A percentile compares a stretch with the other conserved stretches of the same genome.
Evolutionary conservation across 345 rosid species (phyloP).

Genomic region (Barbarea vulgaris): DNA sequence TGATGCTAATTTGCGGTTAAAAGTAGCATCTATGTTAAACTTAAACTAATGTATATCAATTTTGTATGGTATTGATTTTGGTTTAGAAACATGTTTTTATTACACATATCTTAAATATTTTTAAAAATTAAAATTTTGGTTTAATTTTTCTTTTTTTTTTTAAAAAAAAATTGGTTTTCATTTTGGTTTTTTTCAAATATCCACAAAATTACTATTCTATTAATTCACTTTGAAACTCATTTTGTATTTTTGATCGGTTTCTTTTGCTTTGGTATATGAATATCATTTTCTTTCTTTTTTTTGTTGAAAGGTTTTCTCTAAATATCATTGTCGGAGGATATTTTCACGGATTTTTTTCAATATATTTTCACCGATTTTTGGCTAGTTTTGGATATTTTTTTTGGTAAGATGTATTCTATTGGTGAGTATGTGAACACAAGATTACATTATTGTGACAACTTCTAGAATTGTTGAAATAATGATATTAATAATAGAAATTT

Average conservation of each 20-base stretch:
- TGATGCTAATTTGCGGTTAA: slow-evolving; percentile 4
- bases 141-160: background rate
- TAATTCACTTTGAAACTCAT: background rate
- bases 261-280: background rate
- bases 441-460: slow-evolving; percentile 33
- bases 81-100: background rate
- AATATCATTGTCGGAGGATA: background rate
- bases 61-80: background rate
- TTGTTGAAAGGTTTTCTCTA: background rate
- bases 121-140: background rate
- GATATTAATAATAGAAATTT: slow-evolving; percentile 27
- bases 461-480: slow-evolving; percentile 23
- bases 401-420: background rate
- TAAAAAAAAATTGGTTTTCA: background rate
- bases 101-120: background rate
- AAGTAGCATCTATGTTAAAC: background rate
- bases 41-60: background rate
- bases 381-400: background rate
- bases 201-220: background rate
- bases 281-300: background rate
- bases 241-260: background rate
- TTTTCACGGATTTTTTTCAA: background rate
- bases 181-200: background rate
- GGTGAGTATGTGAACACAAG: slow-evolving; percentile 24
- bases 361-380: background rate